phyloP scores from a whole-genome alignment of 2,329 filamentous ascomycete species.

The Colletotrichum somersetense region DNA sequence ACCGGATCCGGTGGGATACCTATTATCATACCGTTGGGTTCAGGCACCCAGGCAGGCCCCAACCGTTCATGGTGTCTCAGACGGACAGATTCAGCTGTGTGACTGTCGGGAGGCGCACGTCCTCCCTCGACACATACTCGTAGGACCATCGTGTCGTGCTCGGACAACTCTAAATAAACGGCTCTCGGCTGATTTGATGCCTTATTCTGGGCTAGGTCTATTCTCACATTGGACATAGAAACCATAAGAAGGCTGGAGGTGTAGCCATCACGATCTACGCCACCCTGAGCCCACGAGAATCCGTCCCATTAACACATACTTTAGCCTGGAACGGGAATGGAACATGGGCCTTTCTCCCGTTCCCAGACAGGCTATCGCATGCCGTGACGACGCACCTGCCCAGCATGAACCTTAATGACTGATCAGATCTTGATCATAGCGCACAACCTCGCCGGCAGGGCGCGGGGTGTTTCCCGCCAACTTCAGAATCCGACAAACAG shows the following conservation, averaged over 20 bases:
- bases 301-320: constrained; percentile 18
- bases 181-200: background rate
- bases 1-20: background rate
- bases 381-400: constrained; percentile 3
- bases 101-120: constrained; percentile 16
- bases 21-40: background rate
- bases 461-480: constrained; percentile 12
- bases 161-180: constrained; percentile 8
- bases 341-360: constrained; percentile 39
- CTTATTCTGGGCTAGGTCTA: background rate
- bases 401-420: constrained; percentile 16
- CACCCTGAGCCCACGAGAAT: constrained; percentile 10
- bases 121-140: background rate
- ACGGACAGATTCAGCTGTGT: background rate
- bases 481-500: constrained; percentile 2
- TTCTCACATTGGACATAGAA: background rate
- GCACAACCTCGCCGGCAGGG: background rate
- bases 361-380: background rate
- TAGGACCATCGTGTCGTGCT: constrained; percentile 15
- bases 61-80: constrained; percentile 24
- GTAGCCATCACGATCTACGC: constrained; percentile 21
- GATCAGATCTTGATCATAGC: constrained; percentile 34
- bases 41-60: constrained; percentile 25
- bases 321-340: constrained; percentile 44
- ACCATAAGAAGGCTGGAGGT: background rate